A percentile compares a stretch with the other conserved stretches of the same genome.
These are phyloP conservation scores for Tulasnella sp. DNA, from an alignment of 768 basidiomycete species.

Conservation along the genomic window DNA sequence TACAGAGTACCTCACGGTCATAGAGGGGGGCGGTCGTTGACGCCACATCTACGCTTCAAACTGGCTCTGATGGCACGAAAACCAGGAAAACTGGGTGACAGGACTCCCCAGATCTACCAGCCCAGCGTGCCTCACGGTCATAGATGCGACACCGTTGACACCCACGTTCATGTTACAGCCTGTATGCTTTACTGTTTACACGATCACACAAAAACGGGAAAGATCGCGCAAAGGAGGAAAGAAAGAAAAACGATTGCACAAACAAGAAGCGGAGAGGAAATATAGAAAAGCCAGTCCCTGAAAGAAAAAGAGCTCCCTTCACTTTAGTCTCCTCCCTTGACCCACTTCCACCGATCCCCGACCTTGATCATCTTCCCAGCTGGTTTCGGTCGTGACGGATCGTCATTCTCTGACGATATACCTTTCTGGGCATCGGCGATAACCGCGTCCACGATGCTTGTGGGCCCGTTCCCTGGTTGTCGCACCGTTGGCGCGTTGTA, in stretches of 20 bases:
- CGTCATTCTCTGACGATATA: background rate
- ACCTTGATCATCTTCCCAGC: conserved; percentile 15
- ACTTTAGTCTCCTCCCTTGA: conserved; percentile 1
- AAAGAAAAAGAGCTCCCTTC: no score
- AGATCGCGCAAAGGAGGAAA: background rate
- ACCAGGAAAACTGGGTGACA: no score
- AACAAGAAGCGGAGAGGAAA: background rate
- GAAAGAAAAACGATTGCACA: background rate
- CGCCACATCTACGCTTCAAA: no score
- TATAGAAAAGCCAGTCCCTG: conserved; percentile 19
- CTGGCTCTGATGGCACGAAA: no score
- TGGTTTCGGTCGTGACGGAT: background rate
- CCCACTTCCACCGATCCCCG: conserved; percentile 16
- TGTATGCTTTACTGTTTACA: no score
- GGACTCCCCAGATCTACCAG: no score
- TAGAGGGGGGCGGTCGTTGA: background rate
- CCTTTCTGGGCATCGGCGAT: background rate
- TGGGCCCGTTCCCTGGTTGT: conserved; percentile 18
- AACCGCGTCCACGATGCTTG: background rate
- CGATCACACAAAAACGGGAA: background rate
- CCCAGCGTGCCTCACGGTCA: no score
- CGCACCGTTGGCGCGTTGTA: conserved; percentile 24
- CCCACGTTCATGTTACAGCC: no score
- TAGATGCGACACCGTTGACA: no score
- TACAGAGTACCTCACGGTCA: background rate